Evolutionary conservation across 2,329 filamentous ascomycete species (phyloP).

Genomic region (Aspergillus spinulosporus): DNA sequence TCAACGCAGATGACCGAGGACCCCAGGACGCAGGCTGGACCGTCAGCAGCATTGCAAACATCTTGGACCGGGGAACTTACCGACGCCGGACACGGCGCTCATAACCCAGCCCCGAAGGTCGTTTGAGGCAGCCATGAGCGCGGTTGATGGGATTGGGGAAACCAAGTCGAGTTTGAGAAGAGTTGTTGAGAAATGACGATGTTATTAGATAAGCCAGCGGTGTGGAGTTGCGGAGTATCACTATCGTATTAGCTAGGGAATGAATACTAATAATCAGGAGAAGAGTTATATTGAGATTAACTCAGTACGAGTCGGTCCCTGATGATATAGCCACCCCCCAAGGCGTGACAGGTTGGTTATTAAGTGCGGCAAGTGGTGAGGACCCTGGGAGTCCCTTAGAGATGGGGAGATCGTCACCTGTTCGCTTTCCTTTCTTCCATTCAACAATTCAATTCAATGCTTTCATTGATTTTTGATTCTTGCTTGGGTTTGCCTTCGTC

Average conservation of each 20-base stretch:
- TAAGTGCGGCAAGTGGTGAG: neutral
- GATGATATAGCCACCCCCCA: neutral
- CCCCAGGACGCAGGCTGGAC: constrained; percentile 62
- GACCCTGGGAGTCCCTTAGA: constrained; percentile 4
- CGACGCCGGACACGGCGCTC: constrained; percentile 76
- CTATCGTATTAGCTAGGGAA: neutral
- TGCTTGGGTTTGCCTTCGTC: neutral
- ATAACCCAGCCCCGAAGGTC: constrained; percentile 94
- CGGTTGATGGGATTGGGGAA: constrained; percentile 13
- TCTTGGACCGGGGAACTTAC: constrained; percentile 42
- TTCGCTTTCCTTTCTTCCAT: neutral
- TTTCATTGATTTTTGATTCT: neutral
- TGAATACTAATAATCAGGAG: neutral
- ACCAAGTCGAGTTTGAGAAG: constrained; percentile 7
- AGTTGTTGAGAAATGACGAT: constrained; percentile 9
- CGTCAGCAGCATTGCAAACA: constrained; percentile 14
- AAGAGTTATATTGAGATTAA: neutral
- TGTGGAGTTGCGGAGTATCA: neutral
- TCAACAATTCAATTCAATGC: neutral
- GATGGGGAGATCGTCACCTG: neutral
- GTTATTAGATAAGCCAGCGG: constrained; percentile 10
- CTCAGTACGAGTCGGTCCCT: neutral
- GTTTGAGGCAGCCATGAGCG: constrained; percentile 61
- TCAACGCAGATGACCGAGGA: constrained; percentile 87
- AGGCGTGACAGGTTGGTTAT: neutral